Conservation (phyloP, 495 filamentous ascomycete genomes). For the Aspergillus steynii region DNA sequence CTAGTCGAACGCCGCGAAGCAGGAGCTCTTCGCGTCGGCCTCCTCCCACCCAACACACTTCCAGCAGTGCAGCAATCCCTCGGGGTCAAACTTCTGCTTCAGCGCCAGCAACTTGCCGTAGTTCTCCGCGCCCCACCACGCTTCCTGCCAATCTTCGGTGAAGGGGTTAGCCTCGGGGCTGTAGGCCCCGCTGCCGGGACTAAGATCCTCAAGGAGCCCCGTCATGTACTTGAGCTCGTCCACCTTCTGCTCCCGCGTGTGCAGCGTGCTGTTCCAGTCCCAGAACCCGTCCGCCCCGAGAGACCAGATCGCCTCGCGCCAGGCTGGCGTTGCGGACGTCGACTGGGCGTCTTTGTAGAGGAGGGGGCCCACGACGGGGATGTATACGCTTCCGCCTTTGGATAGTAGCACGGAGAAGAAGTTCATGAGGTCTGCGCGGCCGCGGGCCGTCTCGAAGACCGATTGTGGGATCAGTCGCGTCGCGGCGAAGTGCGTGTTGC, state of each 20-base stretch:
- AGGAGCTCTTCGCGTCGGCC: slow-evolving; percentile 4
- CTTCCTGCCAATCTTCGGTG: slow-evolving; percentile 43
- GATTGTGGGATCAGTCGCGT: slow-evolving; percentile 40
- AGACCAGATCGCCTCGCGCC: slow-evolving; percentile 43
- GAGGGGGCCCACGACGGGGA: slow-evolving; percentile 31
- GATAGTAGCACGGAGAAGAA: slow-evolving; percentile 17
- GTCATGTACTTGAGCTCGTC: slow-evolving; percentile 33
- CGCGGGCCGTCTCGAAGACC: slow-evolving; percentile 26
- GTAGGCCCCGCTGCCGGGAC: slow-evolving; percentile 45
- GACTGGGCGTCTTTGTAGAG: slow-evolving; percentile 29
- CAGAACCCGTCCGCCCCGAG: slow-evolving; percentile 32
- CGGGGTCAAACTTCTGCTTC: slow-evolving; percentile 49
- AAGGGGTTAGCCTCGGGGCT: slow-evolving; percentile 48
- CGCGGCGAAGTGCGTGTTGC: slow-evolving; percentile 28
- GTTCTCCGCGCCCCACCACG: slow-evolving; percentile 52
- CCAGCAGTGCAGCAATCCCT: slow-evolving; percentile 42
- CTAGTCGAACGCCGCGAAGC: slow-evolving; percentile 10
- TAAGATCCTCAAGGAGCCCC: slow-evolving; percentile 37
- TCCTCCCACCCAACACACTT: slow-evolving; percentile 50
- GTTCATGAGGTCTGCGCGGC: slow-evolving; percentile 26
- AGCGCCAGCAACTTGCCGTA: slow-evolving; percentile 36
- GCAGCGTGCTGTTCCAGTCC: slow-evolving; percentile 36
- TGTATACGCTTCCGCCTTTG: slow-evolving; percentile 22
- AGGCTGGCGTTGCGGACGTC: slow-evolving; percentile 45
- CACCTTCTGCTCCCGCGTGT: slow-evolving; percentile 30